Percentiles rank a stretch among this genome's conserved stretches.
Conservation (phyloP, 768 basidiomycete species). For the Mrakia blollopis region DNA sequence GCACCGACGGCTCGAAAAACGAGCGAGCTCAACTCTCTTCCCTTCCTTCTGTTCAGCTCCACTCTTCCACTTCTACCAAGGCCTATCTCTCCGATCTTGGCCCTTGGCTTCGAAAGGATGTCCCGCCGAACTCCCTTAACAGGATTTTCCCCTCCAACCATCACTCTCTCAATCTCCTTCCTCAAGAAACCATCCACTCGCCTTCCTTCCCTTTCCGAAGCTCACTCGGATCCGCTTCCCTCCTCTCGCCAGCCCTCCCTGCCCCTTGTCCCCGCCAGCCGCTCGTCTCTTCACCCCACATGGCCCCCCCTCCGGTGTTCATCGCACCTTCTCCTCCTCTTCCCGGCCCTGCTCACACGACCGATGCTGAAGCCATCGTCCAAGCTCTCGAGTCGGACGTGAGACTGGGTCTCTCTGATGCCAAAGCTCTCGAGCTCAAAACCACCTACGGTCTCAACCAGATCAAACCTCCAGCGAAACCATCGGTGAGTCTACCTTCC, state of each 20-base stretch:
- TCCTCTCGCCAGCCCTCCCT: background rate
- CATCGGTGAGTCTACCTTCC: slow-evolving; percentile 28
- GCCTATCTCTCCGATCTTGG: too few species aligned
- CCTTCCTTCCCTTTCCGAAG: too few species aligned
- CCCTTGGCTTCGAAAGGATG: too few species aligned
- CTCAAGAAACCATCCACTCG: too few species aligned
- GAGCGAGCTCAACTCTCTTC: too few species aligned
- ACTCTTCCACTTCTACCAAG: too few species aligned
- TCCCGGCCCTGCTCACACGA: slow-evolving; percentile 37
- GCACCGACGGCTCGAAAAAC: too few species aligned
- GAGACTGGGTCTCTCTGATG: slow-evolving; percentile 39
- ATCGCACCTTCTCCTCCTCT: slow-evolving; percentile 24
- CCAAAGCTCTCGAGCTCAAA: slow-evolving; percentile 36
- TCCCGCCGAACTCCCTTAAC: too few species aligned
- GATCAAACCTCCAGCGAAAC: slow-evolving; percentile 41
- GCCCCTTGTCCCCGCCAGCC: background rate
- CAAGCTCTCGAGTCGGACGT: slow-evolving; percentile 38
- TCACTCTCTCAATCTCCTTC: too few species aligned
- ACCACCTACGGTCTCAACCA: slow-evolving; percentile 42
- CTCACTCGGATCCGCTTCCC: too few species aligned
- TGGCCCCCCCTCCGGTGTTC: background rate
- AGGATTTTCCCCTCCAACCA: too few species aligned
- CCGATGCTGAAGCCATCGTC: slow-evolving; percentile 39
- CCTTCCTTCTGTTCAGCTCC: too few species aligned
- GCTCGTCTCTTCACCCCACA: background rate